phyloP scores from a whole-genome alignment of 768 basidiomycete species.

The Gyrodon lividus region DNA sequence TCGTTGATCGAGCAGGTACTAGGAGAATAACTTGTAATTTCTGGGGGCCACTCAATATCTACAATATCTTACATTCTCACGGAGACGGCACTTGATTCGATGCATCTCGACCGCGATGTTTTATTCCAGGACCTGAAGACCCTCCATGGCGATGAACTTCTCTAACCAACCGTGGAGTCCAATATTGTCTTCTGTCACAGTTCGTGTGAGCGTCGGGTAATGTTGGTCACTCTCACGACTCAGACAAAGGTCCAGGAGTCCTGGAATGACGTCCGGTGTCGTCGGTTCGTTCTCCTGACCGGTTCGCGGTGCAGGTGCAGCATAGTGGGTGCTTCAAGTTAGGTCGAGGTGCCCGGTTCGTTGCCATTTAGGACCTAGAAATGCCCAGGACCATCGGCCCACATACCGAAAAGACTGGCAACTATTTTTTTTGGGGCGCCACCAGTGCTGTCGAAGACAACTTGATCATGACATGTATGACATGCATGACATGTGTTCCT shows the following conservation, averaged over 20 bases:
- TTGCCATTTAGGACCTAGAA: neutral
- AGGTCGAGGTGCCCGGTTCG: neutral
- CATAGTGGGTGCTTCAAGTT: too few species aligned
- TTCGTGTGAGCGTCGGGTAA: too few species aligned
- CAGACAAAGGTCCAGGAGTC: too few species aligned
- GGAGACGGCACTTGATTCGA: neutral
- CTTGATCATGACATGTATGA: too few species aligned
- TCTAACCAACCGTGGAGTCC: conserved; percentile 35
- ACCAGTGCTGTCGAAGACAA: too few species aligned
- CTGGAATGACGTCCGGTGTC: too few species aligned
- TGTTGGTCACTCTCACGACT: too few species aligned
- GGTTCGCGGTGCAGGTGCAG: neutral
- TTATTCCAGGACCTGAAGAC: conserved; percentile 42
- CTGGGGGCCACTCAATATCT: conserved; percentile 11
- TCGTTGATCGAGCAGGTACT: conserved; percentile 20
- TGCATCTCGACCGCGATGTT: neutral
- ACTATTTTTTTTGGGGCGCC: too few species aligned
- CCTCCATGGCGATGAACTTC: conserved; percentile 44
- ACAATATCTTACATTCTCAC: conserved; percentile 8
- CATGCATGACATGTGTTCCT: too few species aligned
- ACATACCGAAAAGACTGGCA: too few species aligned
- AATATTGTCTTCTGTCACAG: neutral
- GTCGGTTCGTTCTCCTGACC: too few species aligned
- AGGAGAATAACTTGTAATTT: conserved; percentile 19
- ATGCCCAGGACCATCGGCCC: too few species aligned